Conservation (phyloP, 2,329 filamentous ascomycete genomes). For the Colletotrichum filicis region DNA sequence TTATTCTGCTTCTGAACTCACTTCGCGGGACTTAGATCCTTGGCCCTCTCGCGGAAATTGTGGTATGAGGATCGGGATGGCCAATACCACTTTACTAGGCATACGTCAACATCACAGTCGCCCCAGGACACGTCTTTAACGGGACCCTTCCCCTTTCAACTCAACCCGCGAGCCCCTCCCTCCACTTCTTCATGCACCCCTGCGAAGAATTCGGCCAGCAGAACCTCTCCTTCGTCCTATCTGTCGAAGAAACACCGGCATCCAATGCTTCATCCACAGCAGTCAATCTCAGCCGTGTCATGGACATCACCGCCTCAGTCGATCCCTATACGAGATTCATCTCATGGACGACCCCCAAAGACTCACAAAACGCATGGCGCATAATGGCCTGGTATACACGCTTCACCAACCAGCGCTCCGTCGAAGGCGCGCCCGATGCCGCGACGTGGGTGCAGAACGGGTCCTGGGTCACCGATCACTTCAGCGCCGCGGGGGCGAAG, state of each 20-base stretch:
- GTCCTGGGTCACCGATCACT: background rate
- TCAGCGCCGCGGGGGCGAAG: background rate
- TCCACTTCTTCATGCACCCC: background rate
- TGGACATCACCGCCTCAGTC: background rate
- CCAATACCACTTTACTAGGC: background rate
- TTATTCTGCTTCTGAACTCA: background rate
- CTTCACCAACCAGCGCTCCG: background rate
- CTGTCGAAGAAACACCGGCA: background rate
- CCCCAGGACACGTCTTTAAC: background rate
- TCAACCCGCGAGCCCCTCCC: background rate
- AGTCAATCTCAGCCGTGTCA: background rate
- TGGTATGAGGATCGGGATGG: background rate
- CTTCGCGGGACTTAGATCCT: background rate
- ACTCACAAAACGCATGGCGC: background rate
- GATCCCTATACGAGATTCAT: background rate
- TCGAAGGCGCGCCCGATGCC: background rate
- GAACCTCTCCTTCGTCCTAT: background rate
- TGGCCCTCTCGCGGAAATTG: background rate
- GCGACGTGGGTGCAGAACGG: background rate
- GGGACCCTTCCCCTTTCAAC: background rate
- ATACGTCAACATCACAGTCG: background rate
- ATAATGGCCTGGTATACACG: background rate
- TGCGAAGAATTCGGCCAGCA: background rate
- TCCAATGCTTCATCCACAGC: background rate
- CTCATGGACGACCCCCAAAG: background rate